These are phyloP conservation scores for Linnemannia exigua DNA, from an alignment of 192 early-diverging fungal species.

Conservation along the genomic window DNA sequence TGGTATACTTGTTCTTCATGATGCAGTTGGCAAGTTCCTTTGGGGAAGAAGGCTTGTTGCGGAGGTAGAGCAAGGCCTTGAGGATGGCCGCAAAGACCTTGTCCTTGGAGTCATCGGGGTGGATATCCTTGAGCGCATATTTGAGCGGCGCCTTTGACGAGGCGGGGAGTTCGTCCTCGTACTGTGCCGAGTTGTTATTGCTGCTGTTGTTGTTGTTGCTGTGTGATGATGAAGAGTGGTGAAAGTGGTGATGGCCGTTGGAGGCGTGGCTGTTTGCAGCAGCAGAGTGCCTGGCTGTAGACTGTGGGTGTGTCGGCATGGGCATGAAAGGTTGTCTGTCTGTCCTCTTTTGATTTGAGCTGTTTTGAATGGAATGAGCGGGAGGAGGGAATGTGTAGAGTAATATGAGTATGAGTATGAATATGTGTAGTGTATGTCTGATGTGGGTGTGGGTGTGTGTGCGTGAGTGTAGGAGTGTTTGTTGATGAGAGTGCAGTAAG, in stretches of 20 bases:
- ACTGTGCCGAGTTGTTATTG: conserved; percentile 14
- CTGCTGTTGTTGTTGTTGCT: background rate
- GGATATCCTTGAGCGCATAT: conserved; percentile 63
- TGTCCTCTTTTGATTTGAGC: background rate
- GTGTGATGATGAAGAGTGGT: conserved; percentile 4
- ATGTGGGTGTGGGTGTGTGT: background rate
- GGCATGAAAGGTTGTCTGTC: conserved; percentile 23
- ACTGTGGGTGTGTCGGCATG: conserved; percentile 55
- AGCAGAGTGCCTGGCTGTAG: conserved; percentile 36
- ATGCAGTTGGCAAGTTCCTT: conserved; percentile 86
- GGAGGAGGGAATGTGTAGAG: background rate
- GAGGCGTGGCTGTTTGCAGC: conserved; percentile 7
- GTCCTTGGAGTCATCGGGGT: conserved; percentile 85
- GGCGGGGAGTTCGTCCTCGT: conserved; percentile 46
- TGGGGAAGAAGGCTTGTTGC: conserved; percentile 86
- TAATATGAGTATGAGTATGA: background rate
- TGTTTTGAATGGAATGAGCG: background rate
- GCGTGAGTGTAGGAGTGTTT: background rate
- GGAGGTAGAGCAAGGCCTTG: conserved; percentile 81
- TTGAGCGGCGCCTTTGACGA: conserved; percentile 50
- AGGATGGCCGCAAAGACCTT: conserved; percentile 92
- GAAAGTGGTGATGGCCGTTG: conserved; percentile 28
- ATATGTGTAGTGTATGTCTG: background rate
- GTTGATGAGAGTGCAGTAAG: background rate
- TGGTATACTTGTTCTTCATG: conserved; percentile 82